Base-by-base conservation (phyloP, 306 rosid species). In the Inga laurina region DNA sequence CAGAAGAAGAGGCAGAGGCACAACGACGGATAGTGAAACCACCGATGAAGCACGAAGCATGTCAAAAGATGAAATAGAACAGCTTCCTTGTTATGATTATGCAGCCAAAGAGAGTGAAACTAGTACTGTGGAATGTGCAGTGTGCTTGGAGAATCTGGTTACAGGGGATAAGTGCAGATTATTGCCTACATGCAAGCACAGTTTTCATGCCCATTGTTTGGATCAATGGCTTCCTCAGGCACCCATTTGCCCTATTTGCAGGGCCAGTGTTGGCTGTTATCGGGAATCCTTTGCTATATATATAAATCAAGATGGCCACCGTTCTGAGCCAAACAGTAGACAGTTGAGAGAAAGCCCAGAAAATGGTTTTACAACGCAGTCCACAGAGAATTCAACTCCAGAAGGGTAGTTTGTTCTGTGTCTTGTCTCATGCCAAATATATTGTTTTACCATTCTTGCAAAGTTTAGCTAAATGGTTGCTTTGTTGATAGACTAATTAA, bases 31-130 rank as follows among this genome's bases (percentile, higher is more conserved):
- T 56, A 70, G 87, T 44, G 79, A 73, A 27, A 16, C 46, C 54
- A 14, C 10, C 43, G 12, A 34, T 12, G 43, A 30, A 30, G n/a
- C 21, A 32, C 79, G 59, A 82, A 83, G 85, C 78, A 84, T 91
- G 91, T 87, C 90, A 10, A 86, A 52, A 18, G 72, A 81, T 34
- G 91, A 88, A 62, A 70, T 93, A 66, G 90, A 90, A 75, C 91
- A 88, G 86, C 95, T 93, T 83, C 93, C 97, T 3, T 86, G 90
- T 82, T 90, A 77, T 83, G 81, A 91, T 39, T 93, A 91, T 37
- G 79, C 41, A 67, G 88, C 84, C 7, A 70, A 78, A 61, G 92
- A 85, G 64, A 74, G 59, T 19, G 76, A 43, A 75, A 79, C 86
- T 49, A 86, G 90, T 77, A 81, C 89, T 12, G 82, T 82, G 82